Conservation (phyloP, 306 rosid species). For the Betula pendula region DNA sequence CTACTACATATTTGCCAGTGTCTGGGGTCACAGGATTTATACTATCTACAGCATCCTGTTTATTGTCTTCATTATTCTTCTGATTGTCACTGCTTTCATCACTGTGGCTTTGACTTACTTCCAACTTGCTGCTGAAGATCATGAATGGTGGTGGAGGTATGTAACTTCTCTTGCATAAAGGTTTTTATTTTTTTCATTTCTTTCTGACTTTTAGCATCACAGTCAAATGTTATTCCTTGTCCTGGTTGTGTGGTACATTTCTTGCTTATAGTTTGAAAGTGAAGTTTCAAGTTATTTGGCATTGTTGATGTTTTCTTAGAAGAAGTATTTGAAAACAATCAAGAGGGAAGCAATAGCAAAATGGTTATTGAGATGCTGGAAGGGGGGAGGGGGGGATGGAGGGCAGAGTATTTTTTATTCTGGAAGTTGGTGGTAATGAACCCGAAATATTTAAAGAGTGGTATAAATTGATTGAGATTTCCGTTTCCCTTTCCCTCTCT, state of each 20-base stretch:
- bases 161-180: conserved; percentile 8
- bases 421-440: background rate
- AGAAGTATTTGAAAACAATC: background rate
- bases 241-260: background rate
- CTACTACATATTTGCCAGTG: conserved; percentile 96
- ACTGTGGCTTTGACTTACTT: conserved; percentile 98
- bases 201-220: background rate
- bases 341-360: background rate
- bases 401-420: background rate
- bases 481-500: too few relatives aligned
- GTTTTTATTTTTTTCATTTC: background rate
- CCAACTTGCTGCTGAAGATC: conserved; percentile 99
- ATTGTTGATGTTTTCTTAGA: background rate
- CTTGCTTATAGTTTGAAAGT: background rate
- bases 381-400: background rate
- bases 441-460: background rate
- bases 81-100: conserved; percentile 96
- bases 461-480: too few relatives aligned
- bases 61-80: conserved; percentile 87
- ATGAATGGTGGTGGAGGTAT: conserved; percentile 99
- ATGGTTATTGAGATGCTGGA: background rate
- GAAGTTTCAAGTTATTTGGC: background rate
- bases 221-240: background rate
- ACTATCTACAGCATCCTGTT: conserved; percentile 95
- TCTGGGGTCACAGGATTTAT: conserved; percentile 98